Evolutionary conservation across 108 stramenopile genomes (phyloP).

Genomic region (Nannochloropsis oceanica): DNA sequence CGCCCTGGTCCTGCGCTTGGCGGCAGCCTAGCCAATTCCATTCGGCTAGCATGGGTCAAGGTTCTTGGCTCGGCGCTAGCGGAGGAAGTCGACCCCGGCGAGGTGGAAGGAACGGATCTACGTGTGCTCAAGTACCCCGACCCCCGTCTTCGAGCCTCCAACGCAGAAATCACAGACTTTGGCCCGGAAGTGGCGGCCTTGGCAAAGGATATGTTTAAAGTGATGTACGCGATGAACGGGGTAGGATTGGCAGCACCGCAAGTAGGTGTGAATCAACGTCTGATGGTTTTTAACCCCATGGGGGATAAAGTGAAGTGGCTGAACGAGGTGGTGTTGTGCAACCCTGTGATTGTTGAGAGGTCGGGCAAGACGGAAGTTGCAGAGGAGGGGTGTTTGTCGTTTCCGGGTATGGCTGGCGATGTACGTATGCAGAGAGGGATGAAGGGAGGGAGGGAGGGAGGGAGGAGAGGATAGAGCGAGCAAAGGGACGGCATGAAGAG

Average conservation of each 20-base stretch:
- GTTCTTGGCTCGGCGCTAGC: neutral
- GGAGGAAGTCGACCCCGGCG: slow-evolving; percentile 15
- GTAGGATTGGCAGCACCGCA: slow-evolving; percentile 65
- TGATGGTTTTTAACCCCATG: slow-evolving; percentile 80
- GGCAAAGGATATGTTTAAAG: slow-evolving; percentile 76
- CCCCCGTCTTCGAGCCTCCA: slow-evolving; percentile 58
- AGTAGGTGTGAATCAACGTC: slow-evolving; percentile 67
- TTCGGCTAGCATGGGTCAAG: neutral
- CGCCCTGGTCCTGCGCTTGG: neutral
- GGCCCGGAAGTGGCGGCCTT: slow-evolving; percentile 51
- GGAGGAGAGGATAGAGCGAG: too few relatives aligned
- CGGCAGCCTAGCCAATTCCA: neutral
- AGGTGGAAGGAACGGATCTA: slow-evolving; percentile 41
- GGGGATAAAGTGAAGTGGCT: slow-evolving; percentile 64
- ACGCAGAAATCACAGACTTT: slow-evolving; percentile 52
- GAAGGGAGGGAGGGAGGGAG: too few relatives aligned
- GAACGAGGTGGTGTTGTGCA: slow-evolving; percentile 59
- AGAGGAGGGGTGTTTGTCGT: slow-evolving; percentile 75
- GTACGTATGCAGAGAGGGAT: slow-evolving; percentile 44
- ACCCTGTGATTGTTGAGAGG: slow-evolving; percentile 51
- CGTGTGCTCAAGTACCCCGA: slow-evolving; percentile 81
- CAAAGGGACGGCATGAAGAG: neutral
- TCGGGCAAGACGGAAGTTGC: slow-evolving; percentile 48
- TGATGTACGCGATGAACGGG: slow-evolving; percentile 86
- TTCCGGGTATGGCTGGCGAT: slow-evolving; percentile 74